These are phyloP conservation scores for Lactifluus hygrophoroides DNA, from an alignment of 768 basidiomycete species.

Conservation along the genomic window DNA sequence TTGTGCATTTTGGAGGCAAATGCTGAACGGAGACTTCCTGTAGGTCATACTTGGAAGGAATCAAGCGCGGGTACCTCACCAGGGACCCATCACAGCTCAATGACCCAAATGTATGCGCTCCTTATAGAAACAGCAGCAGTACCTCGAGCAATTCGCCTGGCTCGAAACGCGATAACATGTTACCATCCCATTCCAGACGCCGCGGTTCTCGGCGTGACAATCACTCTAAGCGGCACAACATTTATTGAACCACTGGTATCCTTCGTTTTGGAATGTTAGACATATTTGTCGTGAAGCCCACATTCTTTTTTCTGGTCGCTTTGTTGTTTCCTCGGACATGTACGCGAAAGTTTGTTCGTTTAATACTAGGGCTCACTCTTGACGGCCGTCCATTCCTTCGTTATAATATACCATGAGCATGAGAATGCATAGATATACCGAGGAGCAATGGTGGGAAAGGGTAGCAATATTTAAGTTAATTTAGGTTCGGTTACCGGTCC, in stretches of 20 bases:
- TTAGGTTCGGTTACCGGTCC: too few species aligned
- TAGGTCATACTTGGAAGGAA: slow-evolving; percentile 61
- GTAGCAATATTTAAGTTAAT: too few species aligned
- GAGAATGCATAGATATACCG: too few species aligned
- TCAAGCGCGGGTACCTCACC: slow-evolving; percentile 52
- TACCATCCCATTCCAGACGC: background rate
- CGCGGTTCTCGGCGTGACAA: background rate
- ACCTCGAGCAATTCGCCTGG: background rate
- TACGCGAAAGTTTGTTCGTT: background rate
- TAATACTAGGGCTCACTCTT: background rate
- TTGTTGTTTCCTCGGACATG: background rate
- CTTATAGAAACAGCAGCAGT: slow-evolving; percentile 9
- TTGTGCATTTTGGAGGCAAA: background rate
- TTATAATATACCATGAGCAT: too few species aligned
- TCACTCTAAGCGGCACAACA: background rate
- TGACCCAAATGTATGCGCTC: slow-evolving; percentile 55
- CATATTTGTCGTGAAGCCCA: background rate
- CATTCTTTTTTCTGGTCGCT: background rate
- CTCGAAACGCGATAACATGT: background rate
- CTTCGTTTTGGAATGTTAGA: background rate
- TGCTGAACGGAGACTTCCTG: background rate
- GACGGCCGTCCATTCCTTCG: background rate
- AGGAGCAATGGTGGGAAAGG: too few species aligned
- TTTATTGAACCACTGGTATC: background rate
- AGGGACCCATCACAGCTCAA: slow-evolving; percentile 47